phyloP scores from a whole-genome alignment of 345 rosid genomes.

The Citropsis articulata region DNA sequence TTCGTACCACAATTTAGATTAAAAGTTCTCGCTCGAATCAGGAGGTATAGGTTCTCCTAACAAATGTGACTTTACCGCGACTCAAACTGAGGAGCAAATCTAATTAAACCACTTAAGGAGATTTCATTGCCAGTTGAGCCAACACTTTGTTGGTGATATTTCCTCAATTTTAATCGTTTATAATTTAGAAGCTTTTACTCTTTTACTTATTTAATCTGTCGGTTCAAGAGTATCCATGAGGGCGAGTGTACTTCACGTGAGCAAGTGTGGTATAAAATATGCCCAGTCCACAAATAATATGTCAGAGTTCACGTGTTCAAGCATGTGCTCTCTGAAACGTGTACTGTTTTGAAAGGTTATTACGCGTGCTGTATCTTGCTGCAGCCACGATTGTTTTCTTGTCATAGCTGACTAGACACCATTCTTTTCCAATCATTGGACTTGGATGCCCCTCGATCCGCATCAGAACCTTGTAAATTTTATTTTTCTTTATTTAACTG shows the following conservation, averaged over 20 bases:
- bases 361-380: background rate
- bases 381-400: slow-evolving; percentile 4
- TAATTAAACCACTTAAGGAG: too few species aligned
- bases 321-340: slow-evolving; percentile 6
- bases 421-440: too few species aligned
- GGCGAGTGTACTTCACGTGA: background rate
- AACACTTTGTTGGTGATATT: too few species aligned
- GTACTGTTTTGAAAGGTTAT: background rate
- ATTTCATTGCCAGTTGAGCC: accelerated
- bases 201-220: background rate
- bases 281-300: background rate
- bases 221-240: too few species aligned
- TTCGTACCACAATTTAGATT: too few species aligned
- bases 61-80: accelerated
- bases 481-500: too few species aligned
- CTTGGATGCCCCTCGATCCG: too few species aligned
- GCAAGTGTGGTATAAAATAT: background rate
- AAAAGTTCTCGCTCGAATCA: accelerated
- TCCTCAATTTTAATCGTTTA: too few species aligned
- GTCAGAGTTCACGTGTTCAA: slow-evolving; percentile 14
- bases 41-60: too few species aligned
- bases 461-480: too few species aligned
- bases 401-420: background rate
- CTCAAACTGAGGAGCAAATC: too few species aligned
- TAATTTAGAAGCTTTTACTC: background rate